These are phyloP conservation scores for Lentinula sp. DNA, from an alignment of 768 basidiomycete genomes.

Conservation along the genomic window DNA sequence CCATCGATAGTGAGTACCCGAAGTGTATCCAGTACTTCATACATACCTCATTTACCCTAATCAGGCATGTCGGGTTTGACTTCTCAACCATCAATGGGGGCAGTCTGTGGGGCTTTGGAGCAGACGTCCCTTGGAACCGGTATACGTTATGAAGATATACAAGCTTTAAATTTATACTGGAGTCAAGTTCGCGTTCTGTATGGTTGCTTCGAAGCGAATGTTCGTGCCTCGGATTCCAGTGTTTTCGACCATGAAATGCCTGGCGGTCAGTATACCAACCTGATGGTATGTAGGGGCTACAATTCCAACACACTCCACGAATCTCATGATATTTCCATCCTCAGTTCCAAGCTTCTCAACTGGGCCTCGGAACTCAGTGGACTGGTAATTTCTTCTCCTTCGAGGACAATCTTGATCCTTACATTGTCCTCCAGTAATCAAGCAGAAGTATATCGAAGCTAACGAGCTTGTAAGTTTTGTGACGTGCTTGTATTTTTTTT, in stretches of 20 bases:
- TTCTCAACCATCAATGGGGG: slow-evolving; percentile 99
- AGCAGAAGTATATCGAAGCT: slow-evolving; percentile 97
- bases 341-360: slow-evolving; percentile 96
- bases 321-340: slow-evolving; percentile 7
- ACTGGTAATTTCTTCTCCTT: slow-evolving; percentile 42
- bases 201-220: slow-evolving; percentile 96
- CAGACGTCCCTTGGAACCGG: slow-evolving; percentile 92
- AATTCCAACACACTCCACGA: slow-evolving; percentile 10
- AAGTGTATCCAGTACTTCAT: background rate
- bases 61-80: slow-evolving; percentile 97
- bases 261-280: slow-evolving; percentile 91
- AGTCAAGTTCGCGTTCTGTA: slow-evolving; percentile 94
- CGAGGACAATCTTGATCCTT: slow-evolving; percentile 9
- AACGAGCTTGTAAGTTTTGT: slow-evolving; percentile 72
- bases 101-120: slow-evolving; percentile 90
- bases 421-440: slow-evolving; percentile 59
- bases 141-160: slow-evolving; percentile 94
- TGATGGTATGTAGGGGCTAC: slow-evolving; percentile 60
- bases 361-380: slow-evolving; percentile 97
- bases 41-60: slow-evolving; percentile 12
- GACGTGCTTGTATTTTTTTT: slow-evolving; percentile 7
- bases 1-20: slow-evolving; percentile 84
- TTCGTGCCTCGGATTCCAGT: slow-evolving; percentile 93
- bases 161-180: slow-evolving; percentile 97
- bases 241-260: slow-evolving; percentile 99